Conservation (phyloP, 1,284 basidiomycete species). For the Pseudozyma hubeiensis region DNA sequence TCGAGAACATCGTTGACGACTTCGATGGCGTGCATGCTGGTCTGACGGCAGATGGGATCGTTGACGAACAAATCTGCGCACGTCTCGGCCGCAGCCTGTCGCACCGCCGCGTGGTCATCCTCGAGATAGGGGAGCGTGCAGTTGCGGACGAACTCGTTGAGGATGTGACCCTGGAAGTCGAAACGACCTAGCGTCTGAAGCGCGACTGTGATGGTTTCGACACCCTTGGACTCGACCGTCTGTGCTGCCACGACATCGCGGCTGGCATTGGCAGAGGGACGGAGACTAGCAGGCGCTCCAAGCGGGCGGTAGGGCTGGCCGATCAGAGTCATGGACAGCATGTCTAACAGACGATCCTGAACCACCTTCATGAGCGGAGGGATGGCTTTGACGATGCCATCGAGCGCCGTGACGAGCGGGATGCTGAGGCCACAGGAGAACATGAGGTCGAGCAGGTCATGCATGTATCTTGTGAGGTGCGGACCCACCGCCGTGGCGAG, state of each 20-base stretch:
- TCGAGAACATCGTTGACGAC: conserved; percentile 98
- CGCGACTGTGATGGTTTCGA: conserved; percentile 84
- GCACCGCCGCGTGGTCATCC: conserved; percentile 88
- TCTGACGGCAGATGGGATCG: conserved; percentile 96
- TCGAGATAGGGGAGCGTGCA: conserved; percentile 94
- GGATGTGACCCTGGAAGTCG: conserved; percentile 86
- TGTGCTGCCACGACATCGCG: conserved; percentile 48
- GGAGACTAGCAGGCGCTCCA: conserved; percentile 49
- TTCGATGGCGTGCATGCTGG: conserved; percentile 95
- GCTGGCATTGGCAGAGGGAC: conserved; percentile 41
- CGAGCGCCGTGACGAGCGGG: conserved; percentile 85
- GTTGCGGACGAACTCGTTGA: conserved; percentile 95
- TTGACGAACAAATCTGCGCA: conserved; percentile 89
- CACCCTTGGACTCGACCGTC: conserved; percentile 73
- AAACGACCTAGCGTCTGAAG: conserved; percentile 89
- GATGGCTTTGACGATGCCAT: conserved; percentile 87
- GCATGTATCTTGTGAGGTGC: conserved; percentile 92
- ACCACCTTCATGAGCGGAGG: conserved; percentile 91
- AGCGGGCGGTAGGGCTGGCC: conserved; percentile 64
- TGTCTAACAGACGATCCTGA: conserved; percentile 76
- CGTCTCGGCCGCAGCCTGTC: conserved; percentile 89
- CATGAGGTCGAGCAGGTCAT: conserved; percentile 97
- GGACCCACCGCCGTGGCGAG: conserved; percentile 94
- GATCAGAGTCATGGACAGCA: conserved; percentile 64
- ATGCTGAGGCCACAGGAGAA: conserved; percentile 94